Evolutionary conservation across 1,284 basidiomycete genomes (phyloP), one percentile per base, ranked within the genome.

Genomic region (Malassezia equina): DNA sequence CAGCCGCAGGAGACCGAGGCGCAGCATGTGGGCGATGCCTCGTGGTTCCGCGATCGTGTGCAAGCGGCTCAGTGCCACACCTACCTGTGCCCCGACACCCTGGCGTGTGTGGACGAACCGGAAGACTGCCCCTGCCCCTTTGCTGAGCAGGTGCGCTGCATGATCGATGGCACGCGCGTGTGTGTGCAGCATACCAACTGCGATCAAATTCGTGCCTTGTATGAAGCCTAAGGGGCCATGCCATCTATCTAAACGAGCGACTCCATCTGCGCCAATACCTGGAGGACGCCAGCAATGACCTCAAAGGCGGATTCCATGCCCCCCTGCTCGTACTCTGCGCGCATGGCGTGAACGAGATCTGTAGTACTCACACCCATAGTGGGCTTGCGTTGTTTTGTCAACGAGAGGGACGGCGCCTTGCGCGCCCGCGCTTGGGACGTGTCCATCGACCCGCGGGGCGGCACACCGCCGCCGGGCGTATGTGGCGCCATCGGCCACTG

Each of bases 401-500:
- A n/a, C n/a, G n/a, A 6, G 55, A 60, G 0, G 55, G 54, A 28
- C 55, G 58, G 23, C 50, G 41, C 50, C 52, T 21, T 27, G 5
- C 25, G 28, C 25, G 27, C 24, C 47, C 23, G 7, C 21, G 40
- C 36, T 9, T 12, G 15, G 24, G 21, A n/a, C 36, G 15, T 21
- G 6, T 43, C 27, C 5, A 33, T n/a, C 12, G 39, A 57, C 0
- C 59, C 58, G 1, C 56, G 61, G 4, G 56, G 53, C 11, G 62
- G 52, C 7, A 68, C 40, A 1, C 65, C 66, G 0, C 47, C 56
- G 9, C 55, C 51, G 7, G 42, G 27, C 27, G 67, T 53, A 24
- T 57, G 40, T 11, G 71, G 69, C 25, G 69, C 71, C 71, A 74
- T 74, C 23, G 72, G 72, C 72, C 72, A 74, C 32, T 61, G 63